Conservation (phyloP, 352 stramenopile genomes). For the Phytophthora hybrid region DNA sequence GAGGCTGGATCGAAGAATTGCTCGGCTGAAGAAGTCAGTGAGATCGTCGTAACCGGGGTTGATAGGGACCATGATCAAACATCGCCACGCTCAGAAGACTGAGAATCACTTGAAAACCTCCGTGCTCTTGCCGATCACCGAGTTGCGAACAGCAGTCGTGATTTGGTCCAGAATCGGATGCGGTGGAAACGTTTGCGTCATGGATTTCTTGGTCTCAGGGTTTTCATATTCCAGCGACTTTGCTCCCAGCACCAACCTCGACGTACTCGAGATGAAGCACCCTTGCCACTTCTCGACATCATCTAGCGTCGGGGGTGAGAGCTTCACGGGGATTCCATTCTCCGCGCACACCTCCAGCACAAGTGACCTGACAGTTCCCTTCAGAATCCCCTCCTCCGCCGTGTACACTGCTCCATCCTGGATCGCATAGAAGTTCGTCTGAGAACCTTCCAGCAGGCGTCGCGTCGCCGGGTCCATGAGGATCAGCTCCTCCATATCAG, state of each 20-base stretch:
- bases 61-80: neutral
- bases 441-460: conserved; percentile 75
- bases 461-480: conserved; percentile 78
- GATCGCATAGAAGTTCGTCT: conserved; percentile 88
- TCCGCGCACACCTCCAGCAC: conserved; percentile 73
- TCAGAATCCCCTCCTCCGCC: conserved; percentile 76
- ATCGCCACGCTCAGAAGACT: neutral
- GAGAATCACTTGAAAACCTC: conserved; percentile 57
- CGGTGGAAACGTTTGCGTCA: conserved; percentile 41
- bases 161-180: conserved; percentile 61
- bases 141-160: conserved; percentile 49
- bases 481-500: conserved; percentile 83
- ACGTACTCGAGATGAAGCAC: conserved; percentile 89
- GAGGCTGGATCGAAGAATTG: conserved; percentile 2
- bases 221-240: conserved; percentile 61
- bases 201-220: conserved; percentile 35
- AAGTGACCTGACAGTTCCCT: conserved; percentile 77
- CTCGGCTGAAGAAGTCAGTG: conserved; percentile 3
- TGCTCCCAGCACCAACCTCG: conserved; percentile 74
- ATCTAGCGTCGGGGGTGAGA: conserved; percentile 62
- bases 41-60: conserved; percentile 10
- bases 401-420: conserved; percentile 65
- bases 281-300: conserved; percentile 70
- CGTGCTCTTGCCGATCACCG: conserved; percentile 64
- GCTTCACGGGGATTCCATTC: conserved; percentile 60